These are phyloP conservation scores for Septoria linicola DNA, from an alignment of 2,329 filamentous ascomycete species.

Conservation along the genomic window DNA sequence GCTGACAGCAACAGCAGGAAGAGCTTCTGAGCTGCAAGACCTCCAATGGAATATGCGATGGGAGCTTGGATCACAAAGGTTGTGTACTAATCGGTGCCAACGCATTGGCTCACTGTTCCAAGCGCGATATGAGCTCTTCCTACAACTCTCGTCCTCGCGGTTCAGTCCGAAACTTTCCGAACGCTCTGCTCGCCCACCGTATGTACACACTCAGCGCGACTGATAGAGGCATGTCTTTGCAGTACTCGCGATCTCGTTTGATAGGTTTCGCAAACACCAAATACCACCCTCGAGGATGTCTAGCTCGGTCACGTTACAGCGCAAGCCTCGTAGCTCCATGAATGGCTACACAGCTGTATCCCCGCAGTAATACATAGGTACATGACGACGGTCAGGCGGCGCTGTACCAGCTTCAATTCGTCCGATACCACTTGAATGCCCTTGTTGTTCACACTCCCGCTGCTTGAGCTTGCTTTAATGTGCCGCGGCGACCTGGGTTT, in stretches of 20 bases:
- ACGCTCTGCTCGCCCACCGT: neutral
- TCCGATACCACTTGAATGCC: slow-evolving; percentile 5
- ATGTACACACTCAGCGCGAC: neutral
- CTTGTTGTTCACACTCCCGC: slow-evolving; percentile 1
- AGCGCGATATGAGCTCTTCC: neutral
- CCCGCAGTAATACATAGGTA: slow-evolving; percentile 19
- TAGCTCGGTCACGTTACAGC: slow-evolving; percentile 15
- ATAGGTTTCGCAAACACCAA: neutral
- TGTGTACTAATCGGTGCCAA: neutral
- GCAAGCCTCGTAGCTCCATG: slow-evolving; percentile 10
- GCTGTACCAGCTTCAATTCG: slow-evolving; percentile 9
- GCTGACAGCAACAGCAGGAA: slow-evolving; percentile 1
- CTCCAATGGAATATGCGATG: neutral
- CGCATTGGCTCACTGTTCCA: neutral
- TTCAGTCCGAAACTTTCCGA: too few relatives aligned
- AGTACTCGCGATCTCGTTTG: too few relatives aligned
- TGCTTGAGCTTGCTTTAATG: slow-evolving; percentile 4
- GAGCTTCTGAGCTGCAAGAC: neutral
- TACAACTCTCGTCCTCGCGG: neutral
- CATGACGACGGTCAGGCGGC: slow-evolving; percentile 19
- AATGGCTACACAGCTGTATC: slow-evolving; percentile 12
- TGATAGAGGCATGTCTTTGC: too few relatives aligned
- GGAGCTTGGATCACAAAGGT: too few relatives aligned
- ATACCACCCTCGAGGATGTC: slow-evolving; percentile 8
- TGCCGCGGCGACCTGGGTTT: neutral